Percentiles rank a stretch among this genome's conserved stretches.
These are phyloP conservation scores for Candida ascalaphidarum DNA, from an alignment of 805 yeast species.

Conservation along the genomic window DNA sequence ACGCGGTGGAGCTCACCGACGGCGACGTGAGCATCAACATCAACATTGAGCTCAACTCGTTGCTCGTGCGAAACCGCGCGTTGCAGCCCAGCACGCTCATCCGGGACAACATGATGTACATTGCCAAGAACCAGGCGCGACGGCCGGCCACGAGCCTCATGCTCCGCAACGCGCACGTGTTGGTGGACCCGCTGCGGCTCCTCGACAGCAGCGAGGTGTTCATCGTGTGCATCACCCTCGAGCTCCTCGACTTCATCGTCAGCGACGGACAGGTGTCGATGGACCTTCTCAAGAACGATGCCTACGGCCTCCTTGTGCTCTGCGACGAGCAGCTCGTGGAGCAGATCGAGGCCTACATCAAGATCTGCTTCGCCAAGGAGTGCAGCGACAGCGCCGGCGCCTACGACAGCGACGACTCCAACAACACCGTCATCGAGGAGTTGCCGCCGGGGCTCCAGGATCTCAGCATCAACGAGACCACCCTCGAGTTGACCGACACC, in stretches of 20 bases:
- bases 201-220: slow-evolving; percentile 17
- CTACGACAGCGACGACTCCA: neutral
- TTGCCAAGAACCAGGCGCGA: slow-evolving; percentile 14
- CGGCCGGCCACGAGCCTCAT: neutral
- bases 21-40: slow-evolving; percentile 13
- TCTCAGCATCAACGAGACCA: slow-evolving; percentile 7
- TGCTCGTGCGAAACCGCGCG: slow-evolving; percentile 19
- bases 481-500: slow-evolving; percentile 7
- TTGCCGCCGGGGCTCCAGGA: slow-evolving; percentile 1
- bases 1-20: slow-evolving; percentile 6
- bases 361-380: slow-evolving; percentile 8
- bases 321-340: slow-evolving; percentile 17
- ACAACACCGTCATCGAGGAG: slow-evolving; percentile 2
- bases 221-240: slow-evolving; percentile 20
- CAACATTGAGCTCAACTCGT: slow-evolving; percentile 26
- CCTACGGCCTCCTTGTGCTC: slow-evolving; percentile 16
- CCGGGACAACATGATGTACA: slow-evolving; percentile 22
- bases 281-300: slow-evolving; percentile 22
- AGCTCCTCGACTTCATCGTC: slow-evolving; percentile 13
- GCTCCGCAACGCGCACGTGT: slow-evolving; percentile 6
- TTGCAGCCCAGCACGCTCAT: slow-evolving; percentile 25
- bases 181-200: slow-evolving; percentile 1
- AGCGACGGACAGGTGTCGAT: slow-evolving; percentile 10
- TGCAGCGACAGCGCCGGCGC: slow-evolving; percentile 1
- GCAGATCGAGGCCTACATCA: slow-evolving; percentile 20